These are phyloP conservation scores for Alectoria sarmentosa DNA, from an alignment of 495 filamentous ascomycete species.

Conservation along the genomic window DNA sequence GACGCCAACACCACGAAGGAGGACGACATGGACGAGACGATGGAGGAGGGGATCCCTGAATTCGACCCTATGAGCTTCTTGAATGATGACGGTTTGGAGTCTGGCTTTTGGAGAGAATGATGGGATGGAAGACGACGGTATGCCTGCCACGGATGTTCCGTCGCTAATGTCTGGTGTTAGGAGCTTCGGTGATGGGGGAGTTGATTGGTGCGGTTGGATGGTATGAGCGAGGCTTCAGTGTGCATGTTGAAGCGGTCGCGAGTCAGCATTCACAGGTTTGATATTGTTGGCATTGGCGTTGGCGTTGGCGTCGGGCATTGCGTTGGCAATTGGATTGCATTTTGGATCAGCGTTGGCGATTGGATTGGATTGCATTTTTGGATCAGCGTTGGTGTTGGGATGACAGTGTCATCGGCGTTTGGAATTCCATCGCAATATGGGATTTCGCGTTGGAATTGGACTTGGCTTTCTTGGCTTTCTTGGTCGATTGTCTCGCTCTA, in stretches of 20 bases:
- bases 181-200: neutral
- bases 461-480: neutral
- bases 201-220: neutral
- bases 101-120: neutral
- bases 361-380: neutral
- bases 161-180: neutral
- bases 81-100: neutral
- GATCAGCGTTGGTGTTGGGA: neutral
- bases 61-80: too few species aligned
- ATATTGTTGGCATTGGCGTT: too few species aligned
- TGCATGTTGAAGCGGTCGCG: neutral
- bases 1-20: neutral
- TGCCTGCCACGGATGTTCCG: neutral
- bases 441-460: neutral
- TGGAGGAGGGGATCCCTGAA: too few species aligned
- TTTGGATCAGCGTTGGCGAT: neutral
- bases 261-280: neutral
- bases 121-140: neutral
- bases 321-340: neutral
- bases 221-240: neutral
- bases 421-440: neutral
- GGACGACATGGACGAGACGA: too few species aligned
- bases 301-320: too few species aligned
- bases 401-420: neutral
- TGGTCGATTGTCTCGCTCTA: neutral